Base-by-base conservation (phyloP, 2,329 filamentous ascomycete genomes). In the Xylogone sp. region DNA sequence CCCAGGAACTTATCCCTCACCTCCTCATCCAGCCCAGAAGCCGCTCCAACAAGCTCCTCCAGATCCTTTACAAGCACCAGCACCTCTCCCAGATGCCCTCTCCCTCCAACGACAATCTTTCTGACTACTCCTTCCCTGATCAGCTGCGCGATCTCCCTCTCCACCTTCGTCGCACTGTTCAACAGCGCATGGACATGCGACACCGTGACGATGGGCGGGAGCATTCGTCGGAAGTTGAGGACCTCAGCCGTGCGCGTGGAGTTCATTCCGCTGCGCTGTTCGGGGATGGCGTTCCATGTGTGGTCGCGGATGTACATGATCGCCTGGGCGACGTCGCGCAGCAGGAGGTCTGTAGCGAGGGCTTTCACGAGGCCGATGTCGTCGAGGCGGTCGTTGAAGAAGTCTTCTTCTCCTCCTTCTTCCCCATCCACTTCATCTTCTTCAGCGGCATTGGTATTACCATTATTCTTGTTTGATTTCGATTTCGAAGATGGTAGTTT, bases 141-240 rank as follows among this genome's bases (percentile, higher is more conserved):
- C 31, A 90, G 72, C 59, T 83, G 77, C 3, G 79, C 83, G 19
- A 87, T 75, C 64, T 88, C 86, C 44, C 87, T 74, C 67, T 90
- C 87, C 1, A 82, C 82, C 1, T 71, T 74, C 0, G 86, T 88
- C 1, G 86, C 81, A 2, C 80, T 83, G 9, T 69, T 69, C 43
- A 87, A 74, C 2, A 90, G 68, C 1, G 84, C 79, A 55, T 86
- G 79, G 6, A 91, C 65, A 63, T 91, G 87, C 1, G 83, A 78
- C 19, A 83, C 67, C 0, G 83, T 86, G 4, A 87, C 81, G 20
- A 90, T 72, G 0, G 82, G 82, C 9, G 88, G 84, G 39, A 88
- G 66, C 13, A 68, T 68, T 27, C 68, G 69, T 18, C 86, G 75
- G 62, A 80, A 84, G 55, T 83, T 81, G 48, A 90, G 72, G 16